Evolutionary conservation across 129 eudicot species (phyloP).

Genomic region (Flaveria sonorensis): DNA sequence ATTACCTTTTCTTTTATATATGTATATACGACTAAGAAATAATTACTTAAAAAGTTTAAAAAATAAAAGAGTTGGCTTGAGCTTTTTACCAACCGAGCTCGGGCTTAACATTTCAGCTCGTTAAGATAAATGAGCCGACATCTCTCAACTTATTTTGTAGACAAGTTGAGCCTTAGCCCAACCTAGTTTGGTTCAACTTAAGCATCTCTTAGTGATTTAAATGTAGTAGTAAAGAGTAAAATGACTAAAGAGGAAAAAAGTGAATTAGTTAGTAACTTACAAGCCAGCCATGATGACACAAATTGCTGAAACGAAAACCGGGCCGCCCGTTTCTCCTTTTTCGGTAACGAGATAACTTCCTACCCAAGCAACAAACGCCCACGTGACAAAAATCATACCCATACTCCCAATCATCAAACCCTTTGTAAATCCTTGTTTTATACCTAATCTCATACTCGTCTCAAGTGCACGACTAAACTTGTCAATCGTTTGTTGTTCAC

Average conservation of each 20-base stretch:
- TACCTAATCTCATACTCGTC: slow-evolving; percentile 52
- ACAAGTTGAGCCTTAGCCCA: no score
- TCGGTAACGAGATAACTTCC: slow-evolving; percentile 66
- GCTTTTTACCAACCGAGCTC: no score
- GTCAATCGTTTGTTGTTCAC: slow-evolving; percentile 57
- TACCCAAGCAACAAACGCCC: slow-evolving; percentile 78
- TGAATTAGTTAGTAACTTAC: slow-evolving; percentile 44
- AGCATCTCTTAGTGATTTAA: no score
- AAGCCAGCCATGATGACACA: slow-evolving; percentile 61
- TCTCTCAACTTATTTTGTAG: no score
- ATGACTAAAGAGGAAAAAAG: background rate
- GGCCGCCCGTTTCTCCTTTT: slow-evolving; percentile 69
- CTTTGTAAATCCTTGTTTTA: slow-evolving; percentile 64
- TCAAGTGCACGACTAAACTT: slow-evolving; percentile 62
- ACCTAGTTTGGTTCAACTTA: no score
- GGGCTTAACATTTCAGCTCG: no score
- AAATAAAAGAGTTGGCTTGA: no score
- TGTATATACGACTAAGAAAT: no score
- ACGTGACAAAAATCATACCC: slow-evolving; percentile 63
- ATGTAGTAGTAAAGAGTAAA: background rate
- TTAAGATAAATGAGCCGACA: no score
- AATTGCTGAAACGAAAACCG: slow-evolving; percentile 57
- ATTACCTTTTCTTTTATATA: no score
- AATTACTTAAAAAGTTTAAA: no score
- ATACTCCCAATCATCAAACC: slow-evolving; percentile 80